Conservation (phyloP, 1,284 basidiomycete genomes). For the Trichosporon sp. region DNA sequence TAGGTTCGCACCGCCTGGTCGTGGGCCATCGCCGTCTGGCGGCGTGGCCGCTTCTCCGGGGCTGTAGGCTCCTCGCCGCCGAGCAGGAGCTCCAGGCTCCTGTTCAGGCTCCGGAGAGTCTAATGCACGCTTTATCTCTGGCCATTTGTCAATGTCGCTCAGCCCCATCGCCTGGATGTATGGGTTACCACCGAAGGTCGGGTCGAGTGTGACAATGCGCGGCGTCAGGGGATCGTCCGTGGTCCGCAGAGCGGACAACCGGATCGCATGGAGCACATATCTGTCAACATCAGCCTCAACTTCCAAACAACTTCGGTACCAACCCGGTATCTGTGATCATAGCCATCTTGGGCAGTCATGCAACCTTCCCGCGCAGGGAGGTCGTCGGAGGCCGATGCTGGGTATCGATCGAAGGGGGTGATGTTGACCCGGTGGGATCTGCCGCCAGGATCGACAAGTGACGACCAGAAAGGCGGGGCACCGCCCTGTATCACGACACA, state of each 20-base stretch:
- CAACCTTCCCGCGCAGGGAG: slow-evolving; percentile 1
- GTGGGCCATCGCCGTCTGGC: slow-evolving; percentile 1
- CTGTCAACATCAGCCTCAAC: slow-evolving; percentile 48
- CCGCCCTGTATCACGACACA: slow-evolving; percentile 1
- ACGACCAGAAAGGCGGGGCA: slow-evolving; percentile 1
- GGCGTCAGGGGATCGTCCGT: slow-evolving; percentile 76
- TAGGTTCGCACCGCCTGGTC: slow-evolving; percentile 54
- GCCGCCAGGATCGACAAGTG: neutral
- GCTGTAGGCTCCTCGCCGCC: slow-evolving; percentile 6
- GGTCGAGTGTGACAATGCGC: slow-evolving; percentile 66
- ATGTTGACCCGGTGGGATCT: neutral
- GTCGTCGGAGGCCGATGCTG: neutral
- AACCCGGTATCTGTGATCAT: slow-evolving; percentile 45
- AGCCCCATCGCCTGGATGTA: slow-evolving; percentile 73
- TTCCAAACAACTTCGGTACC: slow-evolving; percentile 5
- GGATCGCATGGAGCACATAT: slow-evolving; percentile 76
- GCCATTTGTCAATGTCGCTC: slow-evolving; percentile 72
- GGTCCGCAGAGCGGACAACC: slow-evolving; percentile 77
- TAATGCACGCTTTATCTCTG: slow-evolving; percentile 60
- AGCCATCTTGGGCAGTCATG: slow-evolving; percentile 34
- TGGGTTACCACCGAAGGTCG: slow-evolving; percentile 61
- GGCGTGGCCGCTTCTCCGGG: neutral
- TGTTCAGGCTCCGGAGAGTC: slow-evolving; percentile 55
- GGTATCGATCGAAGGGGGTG: neutral
- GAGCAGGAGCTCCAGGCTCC: slow-evolving; percentile 9